Conservation (phyloP, 2,329 filamentous ascomycete genomes). For the Fusarium citri region DNA sequence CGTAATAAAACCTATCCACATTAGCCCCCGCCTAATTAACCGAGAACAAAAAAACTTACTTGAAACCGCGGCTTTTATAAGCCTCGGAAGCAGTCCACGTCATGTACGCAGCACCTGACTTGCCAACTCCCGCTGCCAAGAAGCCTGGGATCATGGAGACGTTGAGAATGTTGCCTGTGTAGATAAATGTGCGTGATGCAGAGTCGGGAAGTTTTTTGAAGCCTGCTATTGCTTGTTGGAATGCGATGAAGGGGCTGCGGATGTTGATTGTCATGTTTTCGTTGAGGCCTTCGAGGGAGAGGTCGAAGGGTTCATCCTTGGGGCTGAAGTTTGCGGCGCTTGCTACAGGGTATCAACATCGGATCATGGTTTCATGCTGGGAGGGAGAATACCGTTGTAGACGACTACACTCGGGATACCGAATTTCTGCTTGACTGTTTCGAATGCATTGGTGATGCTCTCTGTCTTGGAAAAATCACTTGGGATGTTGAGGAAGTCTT, state of each 20-base stretch:
- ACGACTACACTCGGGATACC: constrained; percentile 39
- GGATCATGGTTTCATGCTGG: accelerated
- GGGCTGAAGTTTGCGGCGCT: constrained; percentile 13
- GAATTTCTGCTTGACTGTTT: constrained; percentile 26
- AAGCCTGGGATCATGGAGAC: constrained; percentile 46
- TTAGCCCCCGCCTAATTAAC: background rate
- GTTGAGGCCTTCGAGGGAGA: constrained; percentile 24
- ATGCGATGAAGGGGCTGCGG: constrained; percentile 26
- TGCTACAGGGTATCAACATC: background rate
- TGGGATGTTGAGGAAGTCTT: constrained; percentile 49
- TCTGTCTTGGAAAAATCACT: constrained; percentile 53
- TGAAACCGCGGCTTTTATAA: constrained; percentile 52
- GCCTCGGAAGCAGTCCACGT: constrained; percentile 47
- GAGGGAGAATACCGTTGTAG: background rate
- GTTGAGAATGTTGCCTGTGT: constrained; percentile 58
- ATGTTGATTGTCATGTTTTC: constrained; percentile 20
- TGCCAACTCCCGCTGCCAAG: constrained; percentile 55
- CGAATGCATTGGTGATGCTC: constrained; percentile 27
- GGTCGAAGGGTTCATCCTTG: constrained; percentile 16
- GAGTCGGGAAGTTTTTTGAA: constrained; percentile 45
- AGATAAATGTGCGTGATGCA: constrained; percentile 56
- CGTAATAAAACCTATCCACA: constrained; percentile 61
- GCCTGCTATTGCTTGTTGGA: constrained; percentile 25
- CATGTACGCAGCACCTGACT: constrained; percentile 51
- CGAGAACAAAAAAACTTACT: constrained; percentile 41